phyloP scores from a whole-genome alignment of 75 land plant species.

The Selaginella moellendorffii region DNA sequence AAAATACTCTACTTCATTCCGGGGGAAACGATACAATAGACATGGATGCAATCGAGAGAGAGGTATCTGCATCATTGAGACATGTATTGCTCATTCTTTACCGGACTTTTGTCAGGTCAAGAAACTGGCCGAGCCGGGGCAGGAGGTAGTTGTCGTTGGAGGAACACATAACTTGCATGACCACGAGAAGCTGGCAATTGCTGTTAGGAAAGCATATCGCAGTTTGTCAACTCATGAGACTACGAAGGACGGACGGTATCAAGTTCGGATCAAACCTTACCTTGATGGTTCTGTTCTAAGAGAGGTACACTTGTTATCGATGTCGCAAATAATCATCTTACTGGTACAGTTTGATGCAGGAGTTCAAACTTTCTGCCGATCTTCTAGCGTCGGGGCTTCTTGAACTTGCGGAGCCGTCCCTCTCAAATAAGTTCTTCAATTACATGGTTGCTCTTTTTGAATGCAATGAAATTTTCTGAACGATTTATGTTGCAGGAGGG shows the following conservation, averaged over 20 bases:
- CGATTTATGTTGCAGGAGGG: neutral
- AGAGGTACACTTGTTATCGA: no score
- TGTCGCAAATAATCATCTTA: no score
- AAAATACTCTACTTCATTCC: constrained; percentile 49
- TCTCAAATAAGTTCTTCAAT: constrained; percentile 61
- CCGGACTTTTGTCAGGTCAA: no score
- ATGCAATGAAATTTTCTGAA: neutral
- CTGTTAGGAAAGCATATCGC: constrained; percentile 85
- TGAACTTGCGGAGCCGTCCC: constrained; percentile 80
- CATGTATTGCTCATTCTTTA: no score
- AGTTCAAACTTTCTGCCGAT: constrained; percentile 93
- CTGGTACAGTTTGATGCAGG: no score
- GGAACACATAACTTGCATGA: constrained; percentile 73
- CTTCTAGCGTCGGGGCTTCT: constrained; percentile 94
- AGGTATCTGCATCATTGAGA: no score
- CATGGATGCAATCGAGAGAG: constrained; percentile 53
- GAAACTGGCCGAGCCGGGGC: constrained; percentile 68
- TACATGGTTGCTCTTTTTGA: constrained; percentile 35
- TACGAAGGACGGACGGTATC: constrained; percentile 79
- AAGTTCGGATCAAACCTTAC: constrained; percentile 71
- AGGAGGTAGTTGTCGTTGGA: constrained; percentile 80
- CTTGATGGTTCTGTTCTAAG: constrained; percentile 89
- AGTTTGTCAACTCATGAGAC: constrained; percentile 91
- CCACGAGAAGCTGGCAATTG: constrained; percentile 93
- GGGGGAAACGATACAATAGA: constrained; percentile 68